Evolutionary conservation across 2,329 filamentous ascomycete genomes (phyloP), one percentile per base, ranked within the genome.

Genomic region (Trichoderma sp.): DNA sequence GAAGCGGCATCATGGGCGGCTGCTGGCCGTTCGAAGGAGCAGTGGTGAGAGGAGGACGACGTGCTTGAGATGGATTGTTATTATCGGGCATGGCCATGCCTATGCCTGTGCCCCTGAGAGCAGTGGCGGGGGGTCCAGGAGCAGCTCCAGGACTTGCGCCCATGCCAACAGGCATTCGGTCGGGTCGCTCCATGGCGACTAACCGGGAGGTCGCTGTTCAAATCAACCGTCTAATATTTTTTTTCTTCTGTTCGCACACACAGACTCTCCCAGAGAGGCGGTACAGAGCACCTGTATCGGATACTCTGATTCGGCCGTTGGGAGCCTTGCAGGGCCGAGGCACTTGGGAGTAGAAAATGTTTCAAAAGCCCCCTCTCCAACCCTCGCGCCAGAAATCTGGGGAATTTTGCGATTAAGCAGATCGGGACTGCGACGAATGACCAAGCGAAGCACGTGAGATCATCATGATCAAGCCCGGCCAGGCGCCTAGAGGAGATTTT

Each of bases 21-120:
- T 79, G 79, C 73, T 79, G 80, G 65, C 82, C 82, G 74, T 84
- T 84, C 30, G 68, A n/a, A 67, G 82, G 79, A 74, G 81, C 77
- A 71, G 82, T 76, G 75, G 80, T 82, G 71, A 80, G 81, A 21
- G 82, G 79, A 47, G 80, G 80, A 64, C 81, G 82, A 74, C 82
- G 82, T 73, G 79, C 80, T 64, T 80, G 79, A 69, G 78, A 78
- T 71, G 81, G 81, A 76, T 79, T 82, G 60, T 86, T 85, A 76
- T 79, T 82, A 57, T 86, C 85, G 71, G 81, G 79, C 74, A 85
- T 73, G 64, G 32, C 65, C 74, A 85, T 73, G 64, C 64, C 65
- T 26, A 47, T 32, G 57, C 66, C 53, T 11, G n/a, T 47, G 71
- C 78, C 82, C 74, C 84, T 76, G 39, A 77, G 72, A 66, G 76